These are phyloP conservation scores for Thraustotheca clavata DNA, from an alignment of 352 stramenopile genomes.

Conservation along the genomic window DNA sequence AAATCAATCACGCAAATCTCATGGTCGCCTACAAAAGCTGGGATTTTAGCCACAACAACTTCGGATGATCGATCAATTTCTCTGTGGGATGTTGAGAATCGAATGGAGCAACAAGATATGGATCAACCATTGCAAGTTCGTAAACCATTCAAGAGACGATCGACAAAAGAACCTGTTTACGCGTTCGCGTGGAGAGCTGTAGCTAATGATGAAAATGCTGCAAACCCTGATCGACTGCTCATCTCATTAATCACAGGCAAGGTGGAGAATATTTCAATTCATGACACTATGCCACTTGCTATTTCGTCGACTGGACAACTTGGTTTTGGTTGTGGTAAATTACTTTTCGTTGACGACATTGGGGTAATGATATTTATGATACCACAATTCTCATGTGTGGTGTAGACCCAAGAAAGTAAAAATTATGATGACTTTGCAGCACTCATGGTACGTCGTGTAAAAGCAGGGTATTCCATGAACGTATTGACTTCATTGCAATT, in stretches of 20 bases:
- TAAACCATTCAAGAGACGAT: slow-evolving; percentile 19
- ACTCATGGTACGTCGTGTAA: slow-evolving; percentile 67
- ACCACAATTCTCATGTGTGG: neutral
- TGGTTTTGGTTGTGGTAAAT: slow-evolving; percentile 62
- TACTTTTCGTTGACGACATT: slow-evolving; percentile 48
- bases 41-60: slow-evolving; percentile 69
- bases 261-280: slow-evolving; percentile 80
- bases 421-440: slow-evolving; percentile 52
- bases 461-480: slow-evolving; percentile 66
- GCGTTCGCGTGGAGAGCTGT: slow-evolving; percentile 78
- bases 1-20: slow-evolving; percentile 69
- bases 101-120: slow-evolving; percentile 47
- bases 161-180: slow-evolving; percentile 18
- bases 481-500: slow-evolving; percentile 69
- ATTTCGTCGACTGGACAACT: slow-evolving; percentile 60
- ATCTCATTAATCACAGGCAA: slow-evolving; percentile 60
- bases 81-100: slow-evolving; percentile 74
- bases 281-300: slow-evolving; percentile 78
- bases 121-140: slow-evolving; percentile 23
- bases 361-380: neutral
- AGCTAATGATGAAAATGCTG: slow-evolving; percentile 31
- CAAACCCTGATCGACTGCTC: slow-evolving; percentile 74
- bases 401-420: neutral
- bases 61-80: slow-evolving; percentile 75
- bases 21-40: slow-evolving; percentile 75